Evolutionary conservation across 2,329 filamentous ascomycete genomes (phyloP), one percentile per base, ranked within the genome.

Genomic region (Colletotrichum scovillei): DNA sequence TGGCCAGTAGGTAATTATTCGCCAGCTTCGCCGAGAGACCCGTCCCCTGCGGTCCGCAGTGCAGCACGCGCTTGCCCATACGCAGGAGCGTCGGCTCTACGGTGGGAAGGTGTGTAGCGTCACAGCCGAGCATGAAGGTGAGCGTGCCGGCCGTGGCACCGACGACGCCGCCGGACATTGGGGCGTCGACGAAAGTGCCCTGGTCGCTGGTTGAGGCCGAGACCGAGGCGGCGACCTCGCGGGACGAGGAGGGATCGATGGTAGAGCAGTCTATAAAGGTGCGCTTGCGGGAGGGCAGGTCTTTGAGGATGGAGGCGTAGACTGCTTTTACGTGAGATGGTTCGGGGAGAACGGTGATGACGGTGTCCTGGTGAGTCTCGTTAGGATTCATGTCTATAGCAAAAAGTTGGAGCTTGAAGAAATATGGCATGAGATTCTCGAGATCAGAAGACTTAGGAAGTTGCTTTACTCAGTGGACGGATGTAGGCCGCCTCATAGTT

Each of bases 221-320:
- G 1, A 97, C 92, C 28, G 89, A 88, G 74, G 91, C 87, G 26
- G 95, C 95, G 5, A 98, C 92, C 76, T 91, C 89, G 52, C 91
- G 91, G 1, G 95, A 98, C 2, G 95, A 94, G 38, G 91, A 91
- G 0, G 95, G 95, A 82, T 98, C 97, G 80, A 99, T 98, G 19
- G 97, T 99, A 4, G 96, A 98, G 82, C 94, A 96, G 83, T 99
- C 97, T 80, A 99, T 97, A 82, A 97, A 98, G 71, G 98, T 85
- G 52, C 95, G 92, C 71, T 92, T 86, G 63, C 88, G 88, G 53
- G 86, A 84, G 0, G 87, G 81, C 1, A 86, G 82, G 2, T 88
- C 85, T 59, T 90, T 87, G 57, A 97, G 86, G 80, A 98, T 95
- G 67, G 92, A 88, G 59, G 90, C 86, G 82, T 95, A 98, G 52